Conservation (phyloP, 2,329 filamentous ascomycete genomes). For the Diplodia scrobiculata region DNA sequence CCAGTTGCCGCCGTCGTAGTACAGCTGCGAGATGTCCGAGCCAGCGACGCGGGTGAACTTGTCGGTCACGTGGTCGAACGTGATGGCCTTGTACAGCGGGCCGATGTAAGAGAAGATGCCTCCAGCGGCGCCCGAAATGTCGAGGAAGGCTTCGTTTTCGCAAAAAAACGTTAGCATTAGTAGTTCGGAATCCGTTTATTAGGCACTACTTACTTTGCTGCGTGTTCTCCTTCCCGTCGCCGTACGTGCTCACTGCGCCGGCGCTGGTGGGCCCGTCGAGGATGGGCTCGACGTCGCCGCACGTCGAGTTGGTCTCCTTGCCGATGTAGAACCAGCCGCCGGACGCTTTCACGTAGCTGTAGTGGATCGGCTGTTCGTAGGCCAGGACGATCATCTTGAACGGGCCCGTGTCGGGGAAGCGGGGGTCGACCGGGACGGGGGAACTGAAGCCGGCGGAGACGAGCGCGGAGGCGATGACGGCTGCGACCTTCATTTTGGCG, state of each 20-base stretch:
- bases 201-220: not conserved
- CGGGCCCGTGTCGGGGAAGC: conserved; percentile 7
- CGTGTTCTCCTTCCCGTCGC: not conserved
- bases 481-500: conserved; percentile 19
- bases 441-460: not conserved
- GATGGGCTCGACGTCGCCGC: not conserved
- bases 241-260: not conserved
- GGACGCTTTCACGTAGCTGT: conserved; percentile 8
- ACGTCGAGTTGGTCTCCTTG: conserved; percentile 18
- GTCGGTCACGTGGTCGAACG: not conserved
- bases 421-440: conserved; percentile 13
- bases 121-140: conserved; percentile 11
- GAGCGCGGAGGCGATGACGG: conserved; percentile 4
- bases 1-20: conserved; percentile 10
- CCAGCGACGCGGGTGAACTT: conserved; percentile 4
- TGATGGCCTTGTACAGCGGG: not conserved
- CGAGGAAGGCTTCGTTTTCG: not conserved
- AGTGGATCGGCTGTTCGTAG: conserved; percentile 8
- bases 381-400: conserved; percentile 10
- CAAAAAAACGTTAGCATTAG: not conserved
- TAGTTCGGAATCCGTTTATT: too few relatives aligned
- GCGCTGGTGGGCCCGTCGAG: conserved; percentile 1
- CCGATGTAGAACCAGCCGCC: conserved; percentile 14
- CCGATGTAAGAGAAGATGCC: conserved; percentile 2
- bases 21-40: conserved; percentile 12